Evolutionary conservation across 192 early-diverging fungal species (phyloP).

Genomic region (Backusella sp.): DNA sequence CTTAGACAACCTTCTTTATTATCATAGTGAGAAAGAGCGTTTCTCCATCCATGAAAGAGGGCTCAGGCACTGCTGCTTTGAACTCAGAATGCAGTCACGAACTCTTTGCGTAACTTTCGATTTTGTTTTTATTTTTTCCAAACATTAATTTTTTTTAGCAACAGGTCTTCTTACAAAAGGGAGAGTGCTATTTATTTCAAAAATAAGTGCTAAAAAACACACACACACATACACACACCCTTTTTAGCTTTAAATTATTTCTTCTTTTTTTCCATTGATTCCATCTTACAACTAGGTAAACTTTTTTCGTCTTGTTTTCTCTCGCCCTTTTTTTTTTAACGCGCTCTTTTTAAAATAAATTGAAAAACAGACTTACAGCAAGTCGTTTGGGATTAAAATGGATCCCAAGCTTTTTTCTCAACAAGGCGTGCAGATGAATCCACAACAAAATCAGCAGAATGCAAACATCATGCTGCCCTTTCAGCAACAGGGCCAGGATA

Average conservation of each 20-base stretch:
- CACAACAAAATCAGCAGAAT: conserved; percentile 8
- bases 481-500: conserved; percentile 14
- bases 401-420: conserved; percentile 14
- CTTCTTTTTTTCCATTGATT: not conserved
- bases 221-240: not conserved
- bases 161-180: not conserved
- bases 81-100: not conserved
- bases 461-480: conserved; percentile 21
- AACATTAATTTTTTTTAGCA: not conserved
- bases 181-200: not conserved
- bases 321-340: not conserved
- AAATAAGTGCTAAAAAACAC: not conserved
- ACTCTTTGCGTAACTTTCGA: not conserved
- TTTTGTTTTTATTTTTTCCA: too few relatives aligned
- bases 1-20: too few relatives aligned
- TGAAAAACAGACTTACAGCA: not conserved
- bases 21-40: too few relatives aligned
- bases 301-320: not conserved
- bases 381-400: not conserved
- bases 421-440: not conserved
- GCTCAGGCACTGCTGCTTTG: too few relatives aligned
- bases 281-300: conserved; percentile 2
- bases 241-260: not conserved
- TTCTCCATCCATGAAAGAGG: too few relatives aligned
- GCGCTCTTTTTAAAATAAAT: not conserved